These are phyloP conservation scores for Acanthamoeba sp. DNA, from an alignment of 208 protist species.

Conservation along the genomic window DNA sequence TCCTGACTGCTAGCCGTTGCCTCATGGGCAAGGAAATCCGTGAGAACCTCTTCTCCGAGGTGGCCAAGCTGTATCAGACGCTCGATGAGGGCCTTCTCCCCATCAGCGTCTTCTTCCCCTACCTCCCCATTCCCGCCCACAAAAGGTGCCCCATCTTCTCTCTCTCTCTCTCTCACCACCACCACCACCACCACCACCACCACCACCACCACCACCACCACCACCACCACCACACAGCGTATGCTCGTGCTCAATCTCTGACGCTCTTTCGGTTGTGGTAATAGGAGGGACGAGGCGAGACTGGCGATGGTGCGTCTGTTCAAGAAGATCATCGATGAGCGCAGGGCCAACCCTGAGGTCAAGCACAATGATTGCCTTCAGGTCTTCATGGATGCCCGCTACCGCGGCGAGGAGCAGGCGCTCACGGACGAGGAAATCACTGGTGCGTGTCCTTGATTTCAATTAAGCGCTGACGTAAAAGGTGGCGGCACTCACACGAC, in stretches of 20 bases:
- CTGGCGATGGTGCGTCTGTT: conserved; percentile 92
- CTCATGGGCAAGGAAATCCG: conserved; percentile 94
- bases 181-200: no score
- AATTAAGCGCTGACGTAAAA: no score
- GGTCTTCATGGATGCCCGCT: conserved; percentile 91
- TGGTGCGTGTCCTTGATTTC: conserved; percentile 91
- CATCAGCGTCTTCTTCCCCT: conserved; percentile 91
- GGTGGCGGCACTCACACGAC: no score
- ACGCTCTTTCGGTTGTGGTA: not conserved
- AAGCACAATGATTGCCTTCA: conserved; percentile 87
- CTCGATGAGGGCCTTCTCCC: conserved; percentile 93
- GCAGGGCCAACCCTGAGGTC: conserved; percentile 75
- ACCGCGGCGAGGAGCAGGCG: conserved; percentile 91
- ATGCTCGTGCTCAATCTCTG: conserved; percentile 52
- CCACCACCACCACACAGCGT: no score
- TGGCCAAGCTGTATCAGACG: conserved; percentile 91
- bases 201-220: no score
- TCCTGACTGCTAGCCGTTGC: conserved; percentile 94
- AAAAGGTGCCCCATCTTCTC: not conserved
- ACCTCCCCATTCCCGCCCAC: conserved; percentile 90
- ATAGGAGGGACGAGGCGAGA: conserved; percentile 90
- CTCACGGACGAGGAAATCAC: conserved; percentile 94
- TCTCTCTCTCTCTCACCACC: not conserved
- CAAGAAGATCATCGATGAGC: conserved; percentile 92
- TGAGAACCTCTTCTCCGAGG: conserved; percentile 90